A percentile compares a stretch with the other conserved stretches of the same genome.
These are phyloP conservation scores for Aspergillus clavatus DNA, from an alignment of 2,329 filamentous ascomycete species.

Conservation along the genomic window DNA sequence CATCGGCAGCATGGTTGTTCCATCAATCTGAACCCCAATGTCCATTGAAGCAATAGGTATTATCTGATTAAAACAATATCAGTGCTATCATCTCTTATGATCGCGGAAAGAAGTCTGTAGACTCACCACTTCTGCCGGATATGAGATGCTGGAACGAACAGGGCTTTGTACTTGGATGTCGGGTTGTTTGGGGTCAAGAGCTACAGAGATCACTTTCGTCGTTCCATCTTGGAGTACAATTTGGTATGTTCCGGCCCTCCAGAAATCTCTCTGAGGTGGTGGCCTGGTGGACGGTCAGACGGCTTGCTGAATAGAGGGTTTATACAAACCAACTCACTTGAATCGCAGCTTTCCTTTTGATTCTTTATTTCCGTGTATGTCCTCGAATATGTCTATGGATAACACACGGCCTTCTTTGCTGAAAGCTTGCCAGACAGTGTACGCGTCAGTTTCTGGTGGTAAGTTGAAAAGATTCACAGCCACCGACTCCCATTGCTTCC, in stretches of 20 bases:
- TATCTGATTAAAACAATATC: constrained; percentile 26
- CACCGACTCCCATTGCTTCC: constrained; percentile 39
- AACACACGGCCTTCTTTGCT: constrained; percentile 49
- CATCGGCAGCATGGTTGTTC: constrained; percentile 57
- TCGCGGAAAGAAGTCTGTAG: background rate
- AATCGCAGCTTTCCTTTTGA: constrained; percentile 51
- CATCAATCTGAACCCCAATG: constrained; percentile 57
- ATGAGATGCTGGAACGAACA: constrained; percentile 25
- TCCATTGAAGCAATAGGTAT: constrained; percentile 48
- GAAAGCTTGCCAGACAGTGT: constrained; percentile 51
- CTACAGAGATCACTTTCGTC: constrained; percentile 16
- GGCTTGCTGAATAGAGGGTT: background rate
- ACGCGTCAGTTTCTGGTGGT: constrained; percentile 32
- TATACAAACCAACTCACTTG: constrained; percentile 28
- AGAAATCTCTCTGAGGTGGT: constrained; percentile 51
- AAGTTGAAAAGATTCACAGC: constrained; percentile 33
- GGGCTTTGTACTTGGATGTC: constrained; percentile 31
- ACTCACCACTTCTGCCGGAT: constrained; percentile 37
- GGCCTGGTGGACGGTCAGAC: constrained; percentile 35
- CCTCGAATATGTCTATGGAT: constrained; percentile 54
- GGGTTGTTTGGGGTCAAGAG: constrained; percentile 20
- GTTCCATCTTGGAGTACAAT: constrained; percentile 26
- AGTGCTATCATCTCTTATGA: background rate
- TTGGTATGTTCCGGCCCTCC: constrained; percentile 33
- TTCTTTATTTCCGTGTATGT: constrained; percentile 35